Evolutionary conservation across 2,329 filamentous ascomycete genomes (phyloP).

Genomic region (Fusarium sp.): DNA sequence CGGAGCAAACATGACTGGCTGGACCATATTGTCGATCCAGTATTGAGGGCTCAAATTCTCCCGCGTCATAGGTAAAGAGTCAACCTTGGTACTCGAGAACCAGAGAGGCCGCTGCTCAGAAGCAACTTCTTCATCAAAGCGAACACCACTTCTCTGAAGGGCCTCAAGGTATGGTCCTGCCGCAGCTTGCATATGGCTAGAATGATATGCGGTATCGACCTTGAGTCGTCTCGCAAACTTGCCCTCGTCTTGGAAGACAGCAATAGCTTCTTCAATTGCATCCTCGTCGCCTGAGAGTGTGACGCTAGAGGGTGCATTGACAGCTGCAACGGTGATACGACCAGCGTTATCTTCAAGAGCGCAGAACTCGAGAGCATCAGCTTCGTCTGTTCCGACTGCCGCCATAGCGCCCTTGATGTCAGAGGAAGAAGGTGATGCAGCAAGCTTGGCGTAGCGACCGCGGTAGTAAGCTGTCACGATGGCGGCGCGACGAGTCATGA

Average conservation of each 20-base stretch:
- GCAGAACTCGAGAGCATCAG: not conserved
- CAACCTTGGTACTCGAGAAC: conserved; percentile 2
- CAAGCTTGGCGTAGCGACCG: conserved; percentile 6
- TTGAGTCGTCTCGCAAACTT: conserved; percentile 11
- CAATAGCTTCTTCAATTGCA: conserved; percentile 51
- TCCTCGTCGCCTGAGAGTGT: conserved; percentile 1
- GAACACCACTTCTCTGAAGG: not conserved
- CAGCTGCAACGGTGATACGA: not conserved
- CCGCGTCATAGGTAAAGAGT: not conserved
- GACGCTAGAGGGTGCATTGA: not conserved
- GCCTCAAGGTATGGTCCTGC: not conserved
- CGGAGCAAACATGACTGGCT: conserved; percentile 1
- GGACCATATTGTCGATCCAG: conserved; percentile 4
- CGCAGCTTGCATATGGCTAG: not conserved
- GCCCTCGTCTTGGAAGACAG: conserved; percentile 7
- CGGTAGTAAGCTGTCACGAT: conserved; percentile 50
- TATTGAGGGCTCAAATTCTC: not conserved
- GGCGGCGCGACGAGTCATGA: not conserved
- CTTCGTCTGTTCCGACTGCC: not conserved
- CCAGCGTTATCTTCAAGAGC: not conserved
- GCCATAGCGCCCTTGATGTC: not conserved
- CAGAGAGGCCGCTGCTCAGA: not conserved
- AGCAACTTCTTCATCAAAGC: not conserved
- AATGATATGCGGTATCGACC: conserved; percentile 20
- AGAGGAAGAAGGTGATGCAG: not conserved